phyloP scores from a whole-genome alignment of 331 rosid genomes.

The Erythrophleum ivorense region DNA sequence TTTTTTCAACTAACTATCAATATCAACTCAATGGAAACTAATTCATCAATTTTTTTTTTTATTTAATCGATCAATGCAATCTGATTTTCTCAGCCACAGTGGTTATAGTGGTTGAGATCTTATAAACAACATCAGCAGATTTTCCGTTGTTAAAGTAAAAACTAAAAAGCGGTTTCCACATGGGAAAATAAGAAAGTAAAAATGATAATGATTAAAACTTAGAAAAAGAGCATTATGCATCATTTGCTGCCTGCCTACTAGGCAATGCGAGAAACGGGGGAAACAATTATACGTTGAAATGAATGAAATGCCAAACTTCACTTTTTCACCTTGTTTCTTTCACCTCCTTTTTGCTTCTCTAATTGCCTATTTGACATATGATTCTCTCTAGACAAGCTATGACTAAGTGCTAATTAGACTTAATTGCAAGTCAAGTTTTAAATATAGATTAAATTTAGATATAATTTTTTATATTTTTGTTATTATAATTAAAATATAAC shows the following conservation, averaged over 20 bases:
- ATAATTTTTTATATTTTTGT: no score
- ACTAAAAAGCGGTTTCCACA: not conserved
- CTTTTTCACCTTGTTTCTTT: not conserved
- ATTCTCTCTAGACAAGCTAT: not conserved
- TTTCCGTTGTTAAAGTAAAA: constrained; percentile 33
- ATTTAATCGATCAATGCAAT: no score
- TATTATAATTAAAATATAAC: no score
- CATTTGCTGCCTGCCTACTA: constrained; percentile 44
- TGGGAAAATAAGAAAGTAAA: constrained; percentile 34
- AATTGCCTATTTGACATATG: not conserved
- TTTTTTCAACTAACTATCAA: no score
- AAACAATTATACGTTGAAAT: constrained; percentile 26
- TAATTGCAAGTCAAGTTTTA: no score
- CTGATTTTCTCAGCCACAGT: no score
- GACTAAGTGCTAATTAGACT: not conserved
- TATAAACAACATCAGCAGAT: not conserved
- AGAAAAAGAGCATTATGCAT: constrained; percentile 13
- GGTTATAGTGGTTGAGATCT: not conserved
- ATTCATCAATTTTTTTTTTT: no score
- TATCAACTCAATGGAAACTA: no score
- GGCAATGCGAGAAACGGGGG: constrained; percentile 44
- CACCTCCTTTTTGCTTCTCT: constrained; percentile 5
- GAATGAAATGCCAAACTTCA: not conserved
- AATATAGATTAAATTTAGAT: no score
- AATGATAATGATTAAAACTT: constrained; percentile 39